Base-by-base conservation (phyloP, 1,284 basidiomycete genomes). In the Chondrostereum purpureum region DNA sequence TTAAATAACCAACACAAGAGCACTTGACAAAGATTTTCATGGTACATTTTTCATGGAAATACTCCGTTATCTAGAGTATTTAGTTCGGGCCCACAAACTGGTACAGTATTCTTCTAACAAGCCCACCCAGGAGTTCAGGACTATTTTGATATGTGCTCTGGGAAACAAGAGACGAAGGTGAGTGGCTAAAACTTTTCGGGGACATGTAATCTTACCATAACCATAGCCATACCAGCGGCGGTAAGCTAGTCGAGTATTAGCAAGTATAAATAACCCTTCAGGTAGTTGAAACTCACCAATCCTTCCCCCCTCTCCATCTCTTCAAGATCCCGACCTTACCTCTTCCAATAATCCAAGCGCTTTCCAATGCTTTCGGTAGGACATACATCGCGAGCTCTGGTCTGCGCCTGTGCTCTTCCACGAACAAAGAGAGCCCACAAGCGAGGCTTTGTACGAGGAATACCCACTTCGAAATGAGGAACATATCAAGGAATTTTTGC, bases 381-480 rank as follows among this genome's bases (percentile, higher is more conserved):
- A 92, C 92, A 62, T 95, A 99, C 84, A 96, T 94, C 20, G 94
- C 92, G 51, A 95, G 67, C 65, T 95, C 92, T 2, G 79, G 81
- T 11, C 91, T 73, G 12, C 92, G 70, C 42, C 81, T 70, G 62
- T 81, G 85, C 58, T 92, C 92, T 59, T 99, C 95, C 3, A 95
- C 77, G 45, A 97, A 82, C 33, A 98, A 69, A 11, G 89, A 78
- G 2, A 94, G 57, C 13, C 87, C 91, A 6, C 88, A 77, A 4
- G 83, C 61, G 48, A 93, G 75, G 0, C 93, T 94, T 4, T 82
- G 75, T 3, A 90, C 31, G 77, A 80, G 89, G 64, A 83, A 89
- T n/a, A 80, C 77, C 43, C 71, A 72, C 56, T 83, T 86, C 37
- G 82, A 80, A 42, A 79, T 68, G 20, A 93, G 67, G 31, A 87